Conservation (phyloP, 169 alveolate genomes). For the Cryptosporidium sp. region DNA sequence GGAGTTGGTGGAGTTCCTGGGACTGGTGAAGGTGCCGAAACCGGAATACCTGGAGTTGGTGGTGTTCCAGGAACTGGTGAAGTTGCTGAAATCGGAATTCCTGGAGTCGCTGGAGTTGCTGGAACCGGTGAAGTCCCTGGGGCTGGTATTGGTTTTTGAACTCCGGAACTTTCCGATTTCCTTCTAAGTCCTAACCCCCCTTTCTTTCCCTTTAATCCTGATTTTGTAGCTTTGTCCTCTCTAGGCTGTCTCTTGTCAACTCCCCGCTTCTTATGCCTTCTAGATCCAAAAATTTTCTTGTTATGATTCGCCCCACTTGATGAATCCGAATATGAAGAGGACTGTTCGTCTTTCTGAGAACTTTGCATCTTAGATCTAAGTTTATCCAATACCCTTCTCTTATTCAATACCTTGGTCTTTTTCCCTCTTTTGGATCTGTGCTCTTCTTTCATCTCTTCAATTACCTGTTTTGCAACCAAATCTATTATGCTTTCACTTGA, state of each 20-base stretch:
- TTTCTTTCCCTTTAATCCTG: background rate
- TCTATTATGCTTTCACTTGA: no score
- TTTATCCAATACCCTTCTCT: background rate
- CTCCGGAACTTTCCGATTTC: background rate
- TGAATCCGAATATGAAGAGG: background rate
- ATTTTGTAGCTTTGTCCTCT: no score
- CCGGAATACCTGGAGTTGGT: background rate
- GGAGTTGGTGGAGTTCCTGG: constrained; percentile 11
- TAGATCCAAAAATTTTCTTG: background rate
- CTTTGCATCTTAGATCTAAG: background rate
- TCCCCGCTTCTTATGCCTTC: background rate
- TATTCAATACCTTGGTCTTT: background rate
- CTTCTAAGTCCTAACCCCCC: background rate
- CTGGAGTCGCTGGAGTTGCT: background rate
- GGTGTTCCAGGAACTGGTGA: background rate
- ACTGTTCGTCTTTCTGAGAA: background rate
- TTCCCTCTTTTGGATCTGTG: no score
- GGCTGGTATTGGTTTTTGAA: background rate
- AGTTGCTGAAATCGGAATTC: background rate
- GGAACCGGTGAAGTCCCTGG: background rate
- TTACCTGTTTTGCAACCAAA: no score
- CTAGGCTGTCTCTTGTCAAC: background rate
- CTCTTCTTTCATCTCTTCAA: no score
- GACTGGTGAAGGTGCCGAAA: background rate
- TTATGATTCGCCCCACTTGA: background rate